A percentile compares a stretch with the other conserved stretches of the same genome.
These are phyloP conservation scores for Oenanthe javanica DNA, from an alignment of 140 eudicot species.

Conservation along the genomic window DNA sequence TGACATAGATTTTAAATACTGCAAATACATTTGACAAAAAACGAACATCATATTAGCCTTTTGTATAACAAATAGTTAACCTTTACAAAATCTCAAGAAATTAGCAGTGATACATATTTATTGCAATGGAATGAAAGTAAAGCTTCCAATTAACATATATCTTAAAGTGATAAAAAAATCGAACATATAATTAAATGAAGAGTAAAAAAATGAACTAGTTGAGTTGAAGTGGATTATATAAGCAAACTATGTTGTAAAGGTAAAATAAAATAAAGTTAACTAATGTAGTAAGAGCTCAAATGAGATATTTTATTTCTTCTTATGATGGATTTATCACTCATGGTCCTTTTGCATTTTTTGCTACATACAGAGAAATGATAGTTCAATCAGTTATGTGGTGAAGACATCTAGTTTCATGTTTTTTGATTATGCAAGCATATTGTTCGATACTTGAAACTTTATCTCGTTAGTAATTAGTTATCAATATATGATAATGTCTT, in stretches of 20 bases:
- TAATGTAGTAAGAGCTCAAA: no score
- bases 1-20: constrained; percentile 35
- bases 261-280: no score
- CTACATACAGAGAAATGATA: no score
- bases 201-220: neutral
- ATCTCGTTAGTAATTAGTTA: no score
- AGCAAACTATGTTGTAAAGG: neutral
- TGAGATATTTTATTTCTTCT: no score
- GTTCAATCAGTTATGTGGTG: no score
- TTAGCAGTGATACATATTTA: neutral
- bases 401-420: no score
- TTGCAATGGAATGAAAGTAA: neutral
- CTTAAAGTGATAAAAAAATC: neutral
- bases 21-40: constrained; percentile 14
- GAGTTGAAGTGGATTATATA: neutral
- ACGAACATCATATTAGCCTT: neutral
- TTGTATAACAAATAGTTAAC: neutral
- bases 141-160: neutral
- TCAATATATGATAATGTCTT: no score
- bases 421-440: no score
- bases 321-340: no score
- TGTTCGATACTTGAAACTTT: no score
- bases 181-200: neutral
- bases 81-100: neutral
- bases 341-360: no score